A percentile compares a stretch with the other conserved stretches of the same genome.
Conservation (phyloP, 2,329 filamentous ascomycete species). For the Hortaea werneckii region DNA sequence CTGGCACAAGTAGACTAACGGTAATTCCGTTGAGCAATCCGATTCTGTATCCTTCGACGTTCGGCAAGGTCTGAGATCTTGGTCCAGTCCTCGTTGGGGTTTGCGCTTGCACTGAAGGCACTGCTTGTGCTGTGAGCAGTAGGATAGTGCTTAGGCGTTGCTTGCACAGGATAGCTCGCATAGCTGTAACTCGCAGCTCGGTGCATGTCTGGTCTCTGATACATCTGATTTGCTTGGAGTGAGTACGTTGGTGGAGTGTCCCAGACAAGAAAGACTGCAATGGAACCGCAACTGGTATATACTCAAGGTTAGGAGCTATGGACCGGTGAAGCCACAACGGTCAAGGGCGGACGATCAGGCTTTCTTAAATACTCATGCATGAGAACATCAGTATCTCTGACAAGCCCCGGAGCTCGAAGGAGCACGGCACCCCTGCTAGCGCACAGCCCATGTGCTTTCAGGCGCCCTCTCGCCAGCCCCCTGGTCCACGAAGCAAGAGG, state of each 20-base stretch:
- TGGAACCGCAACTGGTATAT: not conserved
- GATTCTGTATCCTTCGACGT: constrained; percentile 87
- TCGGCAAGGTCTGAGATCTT: constrained; percentile 97
- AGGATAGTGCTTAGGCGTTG: constrained; percentile 52
- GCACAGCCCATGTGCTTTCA: constrained; percentile 4
- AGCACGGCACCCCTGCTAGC: constrained; percentile 3
- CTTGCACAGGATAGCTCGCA: constrained; percentile 25
- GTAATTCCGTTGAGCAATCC: constrained; percentile 95
- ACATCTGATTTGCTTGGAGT: constrained; percentile 8
- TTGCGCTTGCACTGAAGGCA: constrained; percentile 87
- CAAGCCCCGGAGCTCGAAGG: constrained; percentile 1
- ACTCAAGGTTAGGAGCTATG: not conserved
- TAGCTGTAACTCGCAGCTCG: constrained; percentile 36
- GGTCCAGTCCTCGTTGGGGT: constrained; percentile 97
- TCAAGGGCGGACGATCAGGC: not conserved
- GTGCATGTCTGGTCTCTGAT: constrained; percentile 29
- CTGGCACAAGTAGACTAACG: constrained; percentile 40
- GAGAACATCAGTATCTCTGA: constrained; percentile 1
- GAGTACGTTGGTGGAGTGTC: not conserved
- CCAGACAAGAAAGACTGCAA: not conserved
- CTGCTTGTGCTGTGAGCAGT: constrained; percentile 73
- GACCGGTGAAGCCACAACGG: not conserved
- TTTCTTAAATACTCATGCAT: constrained; percentile 3
- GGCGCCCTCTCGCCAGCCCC: constrained; percentile 4
- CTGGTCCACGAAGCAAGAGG: not conserved